Evolutionary conservation across 202 grass and related monocot species (phyloP).

Genomic region (Zizania palustris): DNA sequence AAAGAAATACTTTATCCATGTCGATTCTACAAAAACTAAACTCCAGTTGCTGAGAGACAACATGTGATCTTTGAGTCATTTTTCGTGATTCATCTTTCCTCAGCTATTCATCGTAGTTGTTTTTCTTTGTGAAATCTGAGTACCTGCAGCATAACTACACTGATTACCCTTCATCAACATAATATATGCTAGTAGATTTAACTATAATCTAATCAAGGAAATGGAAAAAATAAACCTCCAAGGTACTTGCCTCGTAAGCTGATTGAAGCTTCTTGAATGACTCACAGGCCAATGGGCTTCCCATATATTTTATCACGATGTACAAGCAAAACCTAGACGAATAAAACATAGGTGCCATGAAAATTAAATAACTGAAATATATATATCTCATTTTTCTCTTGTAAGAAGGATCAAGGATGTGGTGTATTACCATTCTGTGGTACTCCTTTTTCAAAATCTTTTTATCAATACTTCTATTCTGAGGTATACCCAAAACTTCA

Average conservation of each 20-base stretch:
- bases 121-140: constrained; percentile 91
- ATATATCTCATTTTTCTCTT: constrained; percentile 1
- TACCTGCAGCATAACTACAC: constrained; percentile 63
- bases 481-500: constrained; percentile 72
- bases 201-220: constrained; percentile 22
- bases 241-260: constrained; percentile 90
- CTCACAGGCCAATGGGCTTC: constrained; percentile 78
- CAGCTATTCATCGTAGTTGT: constrained; percentile 81
- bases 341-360: constrained; percentile 29
- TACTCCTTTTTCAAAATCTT: constrained; percentile 74
- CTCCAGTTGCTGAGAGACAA: constrained; percentile 74
- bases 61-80: constrained; percentile 62
- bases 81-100: constrained; percentile 81
- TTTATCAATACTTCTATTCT: constrained; percentile 56
- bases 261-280: constrained; percentile 99
- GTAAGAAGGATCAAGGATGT: constrained; percentile 29
- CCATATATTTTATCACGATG: constrained; percentile 99
- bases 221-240: constrained; percentile 16
- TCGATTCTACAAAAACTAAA: constrained; percentile 18
- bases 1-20: constrained; percentile 16
- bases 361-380: constrained; percentile 5
- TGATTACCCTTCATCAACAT: constrained; percentile 40
- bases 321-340: constrained; percentile 78
- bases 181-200: constrained; percentile 1
- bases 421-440: constrained; percentile 64